Evolutionary conservation across 345 rosid species (phyloP).

Genomic region (Citrus maxima): DNA sequence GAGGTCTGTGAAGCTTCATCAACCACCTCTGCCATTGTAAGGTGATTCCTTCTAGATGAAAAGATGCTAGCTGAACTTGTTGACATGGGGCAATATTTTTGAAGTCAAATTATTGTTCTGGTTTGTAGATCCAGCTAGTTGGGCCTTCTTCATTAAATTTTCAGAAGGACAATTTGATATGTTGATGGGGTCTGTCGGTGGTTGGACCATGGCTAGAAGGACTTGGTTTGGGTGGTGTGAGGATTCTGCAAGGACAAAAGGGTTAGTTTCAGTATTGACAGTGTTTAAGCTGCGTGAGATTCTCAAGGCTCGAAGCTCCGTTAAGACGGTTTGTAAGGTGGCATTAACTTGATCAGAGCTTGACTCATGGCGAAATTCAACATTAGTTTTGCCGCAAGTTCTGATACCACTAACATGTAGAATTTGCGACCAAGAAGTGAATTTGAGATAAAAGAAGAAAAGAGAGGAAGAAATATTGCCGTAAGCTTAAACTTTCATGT

Average conservation of each 20-base stretch:
- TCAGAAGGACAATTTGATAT: background rate
- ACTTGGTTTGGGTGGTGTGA: background rate
- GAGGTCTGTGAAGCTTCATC: background rate
- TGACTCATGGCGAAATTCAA: too few species aligned
- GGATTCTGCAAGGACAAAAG: background rate
- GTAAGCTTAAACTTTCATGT: too few species aligned
- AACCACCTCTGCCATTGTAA: background rate
- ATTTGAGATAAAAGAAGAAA: too few species aligned
- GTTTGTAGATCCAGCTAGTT: background rate
- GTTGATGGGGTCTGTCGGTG: background rate
- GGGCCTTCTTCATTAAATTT: background rate
- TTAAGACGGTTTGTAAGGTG: too few species aligned
- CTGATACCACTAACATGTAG: too few species aligned
- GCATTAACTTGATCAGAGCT: too few species aligned
- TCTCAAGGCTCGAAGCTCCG: background rate
- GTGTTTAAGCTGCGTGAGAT: background rate
- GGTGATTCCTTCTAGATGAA: background rate
- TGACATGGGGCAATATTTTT: background rate
- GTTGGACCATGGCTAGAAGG: background rate
- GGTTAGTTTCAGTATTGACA: background rate
- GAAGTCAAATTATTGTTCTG: background rate
- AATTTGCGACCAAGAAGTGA: too few species aligned
- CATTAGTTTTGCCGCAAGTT: too few species aligned
- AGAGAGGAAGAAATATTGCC: too few species aligned
- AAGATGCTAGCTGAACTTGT: background rate